Conservation (phyloP, 176 grass and related monocot species). For the Carex cristatella region DNA sequence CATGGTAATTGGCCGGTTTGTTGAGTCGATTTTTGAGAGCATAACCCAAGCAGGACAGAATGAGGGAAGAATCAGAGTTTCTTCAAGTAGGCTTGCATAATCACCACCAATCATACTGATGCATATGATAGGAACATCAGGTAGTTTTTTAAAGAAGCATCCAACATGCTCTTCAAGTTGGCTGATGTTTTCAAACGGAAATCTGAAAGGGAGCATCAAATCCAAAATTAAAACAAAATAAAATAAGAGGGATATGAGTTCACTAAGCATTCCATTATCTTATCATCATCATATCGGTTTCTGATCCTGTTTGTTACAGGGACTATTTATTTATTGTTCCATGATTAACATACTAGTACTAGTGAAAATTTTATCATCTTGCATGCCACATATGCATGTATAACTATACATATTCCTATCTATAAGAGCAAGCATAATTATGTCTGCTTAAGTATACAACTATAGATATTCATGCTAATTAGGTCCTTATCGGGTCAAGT, state of each 20-base stretch:
- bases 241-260: neutral
- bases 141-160: conserved; percentile 63
- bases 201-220: conserved; percentile 37
- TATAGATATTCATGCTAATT: neutral
- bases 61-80: conserved; percentile 43
- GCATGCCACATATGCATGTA: neutral
- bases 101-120: conserved; percentile 79
- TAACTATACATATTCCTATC: neutral
- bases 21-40: conserved; percentile 72
- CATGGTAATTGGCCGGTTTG: conserved; percentile 55
- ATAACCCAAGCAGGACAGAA: conserved; percentile 74
- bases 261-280: neutral
- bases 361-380: no score
- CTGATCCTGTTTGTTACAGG: neutral
- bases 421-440: neutral
- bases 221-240: neutral
- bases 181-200: conserved; percentile 32
- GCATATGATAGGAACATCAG: conserved; percentile 66
- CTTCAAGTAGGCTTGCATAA: conserved; percentile 50
- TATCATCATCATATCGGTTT: neutral
- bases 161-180: conserved; percentile 63
- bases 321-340: neutral
- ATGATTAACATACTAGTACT: neutral
- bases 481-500: no score
- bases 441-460: neutral